Conservation (phyloP, 805 yeast genomes). For the Zygoascus flipseniorum region DNA sequence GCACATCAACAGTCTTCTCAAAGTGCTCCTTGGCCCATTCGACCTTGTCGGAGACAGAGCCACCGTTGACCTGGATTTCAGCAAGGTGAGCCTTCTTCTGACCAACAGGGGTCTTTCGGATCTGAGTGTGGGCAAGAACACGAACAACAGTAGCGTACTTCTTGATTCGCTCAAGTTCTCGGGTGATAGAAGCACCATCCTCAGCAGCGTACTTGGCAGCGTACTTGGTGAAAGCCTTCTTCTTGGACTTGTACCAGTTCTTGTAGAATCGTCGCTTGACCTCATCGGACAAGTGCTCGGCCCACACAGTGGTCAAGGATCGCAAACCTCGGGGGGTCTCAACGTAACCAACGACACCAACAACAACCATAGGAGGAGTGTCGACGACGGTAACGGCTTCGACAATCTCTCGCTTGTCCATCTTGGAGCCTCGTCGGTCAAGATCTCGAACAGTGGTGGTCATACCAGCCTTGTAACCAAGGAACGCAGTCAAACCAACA, state of each 20-base stretch:
- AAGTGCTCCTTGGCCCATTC: constrained; percentile 98
- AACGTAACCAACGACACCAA: constrained; percentile 99
- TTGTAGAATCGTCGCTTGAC: constrained; percentile 99
- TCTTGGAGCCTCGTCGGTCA: constrained; percentile 99
- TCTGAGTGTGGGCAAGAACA: constrained; percentile 98
- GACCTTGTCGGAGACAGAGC: constrained; percentile 94
- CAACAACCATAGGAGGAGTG: constrained; percentile 98
- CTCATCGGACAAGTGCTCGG: constrained; percentile 99
- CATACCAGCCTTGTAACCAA: constrained; percentile 99
- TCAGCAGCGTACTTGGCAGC: constrained; percentile 96
- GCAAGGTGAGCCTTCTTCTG: constrained; percentile 99
- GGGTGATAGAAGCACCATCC: constrained; percentile 79
- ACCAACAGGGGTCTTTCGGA: constrained; percentile 97
- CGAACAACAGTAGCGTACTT: constrained; percentile 98
- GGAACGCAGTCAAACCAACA: constrained; percentile 97
- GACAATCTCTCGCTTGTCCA: constrained; percentile 99
- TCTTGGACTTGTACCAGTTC: constrained; percentile 99
- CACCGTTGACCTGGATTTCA: constrained; percentile 99
- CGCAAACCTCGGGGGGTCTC: constrained; percentile 99
- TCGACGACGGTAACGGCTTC: constrained; percentile 99
- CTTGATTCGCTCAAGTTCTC: constrained; percentile 96
- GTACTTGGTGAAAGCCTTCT: constrained; percentile 99
- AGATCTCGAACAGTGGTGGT: constrained; percentile 99
- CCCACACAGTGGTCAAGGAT: constrained; percentile 99
- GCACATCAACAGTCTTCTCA: constrained; percentile 96